A percentile compares a stretch with the other conserved stretches of the same genome.
These are phyloP conservation scores for Seiridium unicorne DNA, from an alignment of 2,329 filamentous ascomycete genomes.

Conservation along the genomic window DNA sequence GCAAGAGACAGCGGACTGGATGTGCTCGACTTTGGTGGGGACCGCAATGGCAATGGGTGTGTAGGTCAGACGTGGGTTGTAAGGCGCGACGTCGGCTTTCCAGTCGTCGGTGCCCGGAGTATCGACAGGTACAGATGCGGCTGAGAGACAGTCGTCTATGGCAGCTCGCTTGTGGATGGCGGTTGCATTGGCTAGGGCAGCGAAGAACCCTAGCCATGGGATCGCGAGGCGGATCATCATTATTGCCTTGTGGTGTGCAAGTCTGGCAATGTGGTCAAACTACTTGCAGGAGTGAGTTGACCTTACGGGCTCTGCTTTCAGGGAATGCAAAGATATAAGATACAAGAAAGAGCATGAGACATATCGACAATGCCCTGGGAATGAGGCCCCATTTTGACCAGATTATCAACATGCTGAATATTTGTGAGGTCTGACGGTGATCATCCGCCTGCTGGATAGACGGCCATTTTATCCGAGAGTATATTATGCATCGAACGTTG, in stretches of 20 bases:
- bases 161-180: constrained; percentile 23
- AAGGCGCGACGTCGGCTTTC: constrained; percentile 23
- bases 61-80: constrained; percentile 25
- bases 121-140: constrained; percentile 20
- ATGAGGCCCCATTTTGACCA: not conserved
- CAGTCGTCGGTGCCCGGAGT: constrained; percentile 25
- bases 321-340: too few relatives aligned
- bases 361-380: not conserved
- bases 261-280: too few relatives aligned
- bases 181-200: constrained; percentile 17
- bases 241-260: not conserved
- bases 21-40: constrained; percentile 38
- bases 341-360: not conserved
- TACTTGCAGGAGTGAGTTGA: too few relatives aligned
- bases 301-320: too few relatives aligned
- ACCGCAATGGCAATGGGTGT: constrained; percentile 39
- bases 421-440: not conserved
- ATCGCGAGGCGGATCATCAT: not conserved
- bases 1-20: constrained; percentile 42
- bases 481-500: constrained; percentile 4
- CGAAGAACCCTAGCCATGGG: constrained; percentile 24
- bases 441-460: not conserved
- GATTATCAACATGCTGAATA: not conserved
- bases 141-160: constrained; percentile 24
- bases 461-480: not conserved